Base-by-base conservation (phyloP, 1,139 yeast genomes). In the Magnusiomyces fungicola region DNA sequence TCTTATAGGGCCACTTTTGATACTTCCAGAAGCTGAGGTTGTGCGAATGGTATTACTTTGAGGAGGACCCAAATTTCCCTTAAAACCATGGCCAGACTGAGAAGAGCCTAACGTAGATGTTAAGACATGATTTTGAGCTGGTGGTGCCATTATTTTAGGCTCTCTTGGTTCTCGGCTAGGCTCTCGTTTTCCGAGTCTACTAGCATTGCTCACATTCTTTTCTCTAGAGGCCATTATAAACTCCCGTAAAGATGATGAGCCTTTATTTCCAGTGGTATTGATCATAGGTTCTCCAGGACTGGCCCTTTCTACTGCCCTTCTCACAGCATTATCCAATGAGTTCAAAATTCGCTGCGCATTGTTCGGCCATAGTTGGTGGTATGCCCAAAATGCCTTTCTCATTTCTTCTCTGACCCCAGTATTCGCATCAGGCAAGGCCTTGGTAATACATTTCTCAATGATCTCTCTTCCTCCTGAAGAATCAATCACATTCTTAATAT, bases 361-460 rank as follows among this genome's bases (percentile, higher is more conserved):
- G 10, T 61, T 60, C 0, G 81, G 78, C 67, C 75, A 79, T 2
- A 70, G 57, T 39, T 72, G 71, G 56, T 75, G 73, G 53, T 79
- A 76, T 21, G 78, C 71, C 96, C 96, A 89, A 60, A 77, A 90
- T 0, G 89, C 74, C 9, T 72, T 71, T 61, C 96, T 76, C 68
- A 85, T 86, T 0, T 79, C 72, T 58, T 81, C 95, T 54, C 97
- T 74, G 0, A 87, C 97, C 0, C 75, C 71, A 0, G 94, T 89
- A 53, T 85, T 84, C 0, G 96, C 87, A 65, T 92, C 97, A 1
- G 78, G 67, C 1, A 92, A 69, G 32, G 94, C 81, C 58, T 78
- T 81, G 3, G 68, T 57, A 2, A 89, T 62, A 55, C 81, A 70
- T 50, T 73, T 78, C 38, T 73, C 79, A 1, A 81, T 67, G 1